Percentiles rank a stretch among this genome's conserved stretches.
These are phyloP conservation scores for Periglandula ipomoeae DNA, from an alignment of 2,329 filamentous ascomycete species.

Conservation along the genomic window DNA sequence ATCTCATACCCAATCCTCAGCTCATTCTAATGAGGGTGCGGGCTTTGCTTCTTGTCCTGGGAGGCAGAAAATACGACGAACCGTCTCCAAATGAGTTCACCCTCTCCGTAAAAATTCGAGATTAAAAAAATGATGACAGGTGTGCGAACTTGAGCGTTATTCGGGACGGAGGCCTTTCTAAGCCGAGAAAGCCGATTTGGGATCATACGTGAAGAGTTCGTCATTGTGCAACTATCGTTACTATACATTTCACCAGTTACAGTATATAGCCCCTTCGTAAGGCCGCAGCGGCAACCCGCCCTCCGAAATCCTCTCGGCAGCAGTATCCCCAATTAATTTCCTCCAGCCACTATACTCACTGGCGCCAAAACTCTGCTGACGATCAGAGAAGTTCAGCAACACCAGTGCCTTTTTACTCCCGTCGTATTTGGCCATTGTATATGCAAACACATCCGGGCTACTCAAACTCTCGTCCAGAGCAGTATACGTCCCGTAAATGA, in stretches of 20 bases:
- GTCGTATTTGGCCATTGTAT: conserved; percentile 17
- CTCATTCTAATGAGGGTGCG: no score
- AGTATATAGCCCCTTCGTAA: background rate
- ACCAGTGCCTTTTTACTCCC: background rate
- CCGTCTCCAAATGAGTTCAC: no score
- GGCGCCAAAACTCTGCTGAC: background rate
- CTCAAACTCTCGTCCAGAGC: conserved; percentile 36
- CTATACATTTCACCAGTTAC: background rate
- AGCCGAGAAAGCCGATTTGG: no score
- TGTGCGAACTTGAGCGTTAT: no score
- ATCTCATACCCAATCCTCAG: no score
- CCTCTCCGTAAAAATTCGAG: no score
- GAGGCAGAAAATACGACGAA: no score
- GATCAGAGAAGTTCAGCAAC: background rate
- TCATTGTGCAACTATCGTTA: no score
- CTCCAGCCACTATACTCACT: background rate
- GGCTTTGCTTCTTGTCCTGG: no score
- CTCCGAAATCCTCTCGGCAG: background rate
- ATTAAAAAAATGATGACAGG: no score
- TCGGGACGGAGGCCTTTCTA: no score
- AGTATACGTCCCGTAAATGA: conserved; percentile 53
- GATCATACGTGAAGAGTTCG: no score
- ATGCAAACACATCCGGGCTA: conserved; percentile 44
- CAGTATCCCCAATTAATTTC: background rate
- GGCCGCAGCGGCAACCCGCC: background rate